Evolutionary conservation across 2,329 filamentous ascomycete species (phyloP).

Genomic region (Xylariaceae sp.): DNA sequence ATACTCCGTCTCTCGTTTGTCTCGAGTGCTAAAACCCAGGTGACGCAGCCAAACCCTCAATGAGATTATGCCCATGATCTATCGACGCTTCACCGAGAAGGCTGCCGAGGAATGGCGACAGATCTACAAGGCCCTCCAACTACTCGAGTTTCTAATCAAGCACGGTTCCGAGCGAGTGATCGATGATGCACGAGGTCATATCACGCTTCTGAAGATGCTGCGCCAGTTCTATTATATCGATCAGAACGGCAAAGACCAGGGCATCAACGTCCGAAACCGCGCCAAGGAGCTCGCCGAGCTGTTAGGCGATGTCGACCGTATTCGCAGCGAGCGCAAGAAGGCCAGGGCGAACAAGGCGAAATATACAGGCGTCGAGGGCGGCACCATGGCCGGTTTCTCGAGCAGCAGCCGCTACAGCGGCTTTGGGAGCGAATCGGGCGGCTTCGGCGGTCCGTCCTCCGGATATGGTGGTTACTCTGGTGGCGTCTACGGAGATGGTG

Average conservation of each 20-base stretch:
- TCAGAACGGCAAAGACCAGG: constrained; percentile 95
- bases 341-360: constrained; percentile 88
- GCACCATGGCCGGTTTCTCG: constrained; percentile 62
- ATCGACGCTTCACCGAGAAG: constrained; percentile 98
- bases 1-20: neutral
- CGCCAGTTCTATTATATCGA: constrained; percentile 98
- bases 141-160: constrained; percentile 96
- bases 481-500: constrained; percentile 91
- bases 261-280: constrained; percentile 94
- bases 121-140: constrained; percentile 97
- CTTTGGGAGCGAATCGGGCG: constrained; percentile 84
- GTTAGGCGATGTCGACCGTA: constrained; percentile 88
- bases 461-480: constrained; percentile 64
- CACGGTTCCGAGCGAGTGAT: constrained; percentile 97
- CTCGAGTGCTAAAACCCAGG: constrained; percentile 6
- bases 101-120: constrained; percentile 97
- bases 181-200: constrained; percentile 92
- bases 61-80: constrained; percentile 99
- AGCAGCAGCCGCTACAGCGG: constrained; percentile 73
- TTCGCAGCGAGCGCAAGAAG: constrained; percentile 84
- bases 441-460: constrained; percentile 61
- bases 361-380: constrained; percentile 92
- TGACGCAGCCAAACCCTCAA: constrained; percentile 86
- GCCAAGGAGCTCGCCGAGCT: constrained; percentile 95
- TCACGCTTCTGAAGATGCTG: constrained; percentile 96